These are phyloP conservation scores for Anisodus acutangulus DNA, from an alignment of 257 asterid genomes.

Conservation along the genomic window DNA sequence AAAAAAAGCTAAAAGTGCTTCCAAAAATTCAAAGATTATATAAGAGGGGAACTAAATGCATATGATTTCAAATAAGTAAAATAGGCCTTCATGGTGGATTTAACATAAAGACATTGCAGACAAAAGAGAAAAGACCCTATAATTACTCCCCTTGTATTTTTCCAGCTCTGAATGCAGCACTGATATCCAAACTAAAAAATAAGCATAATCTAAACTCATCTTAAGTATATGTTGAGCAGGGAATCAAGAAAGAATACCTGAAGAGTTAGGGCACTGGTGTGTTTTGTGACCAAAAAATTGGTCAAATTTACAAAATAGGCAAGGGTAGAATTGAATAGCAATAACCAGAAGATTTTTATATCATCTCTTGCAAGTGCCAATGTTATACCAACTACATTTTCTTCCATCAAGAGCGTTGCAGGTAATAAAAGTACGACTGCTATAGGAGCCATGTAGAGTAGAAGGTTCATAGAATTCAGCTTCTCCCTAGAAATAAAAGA, in stretches of 20 bases:
- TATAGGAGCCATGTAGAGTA: slow-evolving; percentile 65
- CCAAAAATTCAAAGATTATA: neutral
- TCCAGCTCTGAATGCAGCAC: neutral
- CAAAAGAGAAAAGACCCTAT: neutral
- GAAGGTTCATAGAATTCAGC: slow-evolving; percentile 66
- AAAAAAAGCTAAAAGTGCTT: neutral
- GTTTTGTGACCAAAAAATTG: slow-evolving; percentile 67
- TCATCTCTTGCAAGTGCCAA: slow-evolving; percentile 58
- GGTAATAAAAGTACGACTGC: slow-evolving; percentile 68
- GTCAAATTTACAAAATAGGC: slow-evolving; percentile 69
- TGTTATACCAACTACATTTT: slow-evolving; percentile 60
- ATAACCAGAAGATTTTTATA: slow-evolving; percentile 55
- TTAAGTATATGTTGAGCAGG: neutral
- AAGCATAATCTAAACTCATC: neutral
- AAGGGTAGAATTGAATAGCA: slow-evolving; percentile 65
- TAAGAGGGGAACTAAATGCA: neutral
- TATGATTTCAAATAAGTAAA: neutral
- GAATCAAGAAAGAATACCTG: slow-evolving; percentile 47
- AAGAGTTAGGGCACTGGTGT: slow-evolving; percentile 66
- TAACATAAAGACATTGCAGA: neutral
- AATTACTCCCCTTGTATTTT: neutral
- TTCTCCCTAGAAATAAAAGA: slow-evolving; percentile 48
- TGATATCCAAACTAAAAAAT: neutral
- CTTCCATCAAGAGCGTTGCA: slow-evolving; percentile 61
- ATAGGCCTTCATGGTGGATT: neutral